Evolutionary conservation across 2,329 filamentous ascomycete species (phyloP), one percentile per base, ranked within the genome.

Genomic region (Basipetospora chlamydospora): DNA sequence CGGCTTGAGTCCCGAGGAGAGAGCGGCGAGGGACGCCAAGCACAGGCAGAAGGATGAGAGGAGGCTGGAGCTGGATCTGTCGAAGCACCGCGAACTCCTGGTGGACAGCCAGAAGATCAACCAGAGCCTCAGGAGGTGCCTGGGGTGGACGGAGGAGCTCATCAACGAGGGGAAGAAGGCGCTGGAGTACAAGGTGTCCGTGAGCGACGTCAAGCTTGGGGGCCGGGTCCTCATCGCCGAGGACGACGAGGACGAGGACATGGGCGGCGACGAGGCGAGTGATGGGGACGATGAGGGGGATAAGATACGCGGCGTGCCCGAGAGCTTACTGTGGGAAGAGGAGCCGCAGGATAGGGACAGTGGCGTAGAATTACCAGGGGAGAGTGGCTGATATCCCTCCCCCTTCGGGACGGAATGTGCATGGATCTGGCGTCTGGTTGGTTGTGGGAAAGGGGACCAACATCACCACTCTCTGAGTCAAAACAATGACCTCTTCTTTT

Each of bases 91-190:
- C 45, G 80, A 94, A 49, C 64, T 96, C 1, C 70, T 98, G 7
- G 64, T 86, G 26, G 87, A 94, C 53, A 90, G 81, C 46, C 86
- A 95, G 50, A 92, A 86, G 60, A 86, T 96, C 66, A 96, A 95
- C 52, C 83, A 92, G 54, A 93, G 83, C 53, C 70, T 98, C 31
- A 92, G 85, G 55, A 72, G 84, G 33, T 98, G 90, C 54, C 67
- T 95, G 23, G 77, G 77, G 45, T 88, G 84, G 72, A 92, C 87
- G 0, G 88, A 98, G 51, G 78, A 82, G 43, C 68, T 98, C 30
- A 94, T 98, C 53, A 78, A 73, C 33, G 86, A 95, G 47, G 90
- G 81, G 5, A 81, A 77, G 50, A 88, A 84, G 51, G 90, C 90
- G 0, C 67, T 98, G 2, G 79, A 80, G 33, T 94, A 94, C 52